Base-by-base conservation (phyloP, 805 yeast genomes). In the Yamadazyma ubonensis region DNA sequence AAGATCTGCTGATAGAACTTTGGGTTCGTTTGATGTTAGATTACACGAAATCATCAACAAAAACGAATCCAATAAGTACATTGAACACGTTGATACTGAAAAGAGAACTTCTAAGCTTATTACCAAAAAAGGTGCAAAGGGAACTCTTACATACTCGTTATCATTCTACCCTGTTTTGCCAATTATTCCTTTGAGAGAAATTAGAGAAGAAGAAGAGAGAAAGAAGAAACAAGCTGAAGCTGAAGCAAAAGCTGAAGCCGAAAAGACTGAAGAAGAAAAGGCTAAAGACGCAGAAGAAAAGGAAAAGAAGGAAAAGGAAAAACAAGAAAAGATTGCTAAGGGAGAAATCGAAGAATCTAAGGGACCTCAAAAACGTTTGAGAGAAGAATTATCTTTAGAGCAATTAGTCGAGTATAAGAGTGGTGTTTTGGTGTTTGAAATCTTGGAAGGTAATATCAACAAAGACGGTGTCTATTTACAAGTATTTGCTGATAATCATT, bases 121-220 rank as follows among this genome's bases (percentile, higher is more conserved):
- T 32, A 77, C 78, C 54, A 83, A 78, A 59, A 84, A 81, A 53
- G 88, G 91, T n/a, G 79, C 93, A 22, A 85, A 83, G 67, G 99
- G 99, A 58, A 63, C 73, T 17, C 70, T 93, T 23, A 73, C 78
- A 4, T 93, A 87, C 60, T 71, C 79, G 4, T 66, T 86, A 41
- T 77, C 95, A 2, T 93, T 91, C 70, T 90, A 79, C 65, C 99
- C 99, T 22, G 65, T 83, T 9, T 60, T 84, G 38, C 87, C 90
- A 6, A 83, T 90, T n/a, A 71, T 81, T 67, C 77, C 87, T 26
- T 80, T 88, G 30, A 83, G 79, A 39, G 96, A 88, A 49, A 67
- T 78, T 29, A 71, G 67, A 42, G 89, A 81, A 51, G 78, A 74
- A 38, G 72, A 70, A 45, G 62, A 70, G 38, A 65, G 63, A 20